A percentile compares a stretch with the other conserved stretches of the same genome.
Evolutionary conservation across 2,329 filamentous ascomycete genomes (phyloP).

Genomic region (Diplocarpon mali): DNA sequence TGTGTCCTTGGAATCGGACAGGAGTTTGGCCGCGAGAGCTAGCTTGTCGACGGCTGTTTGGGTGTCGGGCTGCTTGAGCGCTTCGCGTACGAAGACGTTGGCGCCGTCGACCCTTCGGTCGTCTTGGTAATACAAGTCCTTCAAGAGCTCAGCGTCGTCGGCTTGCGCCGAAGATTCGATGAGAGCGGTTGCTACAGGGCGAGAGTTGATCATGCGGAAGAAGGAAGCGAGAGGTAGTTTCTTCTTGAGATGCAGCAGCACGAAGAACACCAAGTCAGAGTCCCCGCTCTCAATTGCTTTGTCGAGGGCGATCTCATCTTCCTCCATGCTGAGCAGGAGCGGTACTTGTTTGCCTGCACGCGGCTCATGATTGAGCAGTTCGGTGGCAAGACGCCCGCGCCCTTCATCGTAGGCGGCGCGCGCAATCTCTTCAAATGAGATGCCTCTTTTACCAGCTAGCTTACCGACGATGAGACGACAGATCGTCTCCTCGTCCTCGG

Average conservation of each 20-base stretch:
- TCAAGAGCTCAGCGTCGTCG: constrained; percentile 72
- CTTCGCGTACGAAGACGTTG: constrained; percentile 76
- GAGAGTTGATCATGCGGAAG: constrained; percentile 80
- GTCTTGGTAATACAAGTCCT: constrained; percentile 96
- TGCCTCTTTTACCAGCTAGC: constrained; percentile 76
- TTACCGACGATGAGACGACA: constrained; percentile 80
- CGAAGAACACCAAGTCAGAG: constrained; percentile 83
- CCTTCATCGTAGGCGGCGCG: constrained; percentile 91
- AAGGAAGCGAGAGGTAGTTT: constrained; percentile 85
- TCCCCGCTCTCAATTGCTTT: constrained; percentile 95
- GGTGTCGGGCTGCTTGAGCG: constrained; percentile 59
- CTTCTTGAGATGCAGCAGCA: constrained; percentile 77
- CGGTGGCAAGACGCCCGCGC: constrained; percentile 74
- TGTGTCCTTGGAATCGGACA: constrained; percentile 74
- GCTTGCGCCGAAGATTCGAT: constrained; percentile 73
- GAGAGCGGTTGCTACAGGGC: constrained; percentile 76
- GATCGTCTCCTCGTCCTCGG: constrained; percentile 78
- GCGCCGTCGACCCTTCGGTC: constrained; percentile 83
- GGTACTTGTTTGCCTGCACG: constrained; percentile 94
- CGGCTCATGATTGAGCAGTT: constrained; percentile 86
- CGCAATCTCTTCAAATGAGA: constrained; percentile 92
- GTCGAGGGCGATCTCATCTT: constrained; percentile 88
- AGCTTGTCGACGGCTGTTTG: constrained; percentile 73
- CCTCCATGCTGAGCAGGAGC: constrained; percentile 84
- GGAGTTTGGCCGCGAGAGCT: constrained; percentile 70